Conservation (phyloP, 208 protist species). For the Trypanosoma rangeli region DNA sequence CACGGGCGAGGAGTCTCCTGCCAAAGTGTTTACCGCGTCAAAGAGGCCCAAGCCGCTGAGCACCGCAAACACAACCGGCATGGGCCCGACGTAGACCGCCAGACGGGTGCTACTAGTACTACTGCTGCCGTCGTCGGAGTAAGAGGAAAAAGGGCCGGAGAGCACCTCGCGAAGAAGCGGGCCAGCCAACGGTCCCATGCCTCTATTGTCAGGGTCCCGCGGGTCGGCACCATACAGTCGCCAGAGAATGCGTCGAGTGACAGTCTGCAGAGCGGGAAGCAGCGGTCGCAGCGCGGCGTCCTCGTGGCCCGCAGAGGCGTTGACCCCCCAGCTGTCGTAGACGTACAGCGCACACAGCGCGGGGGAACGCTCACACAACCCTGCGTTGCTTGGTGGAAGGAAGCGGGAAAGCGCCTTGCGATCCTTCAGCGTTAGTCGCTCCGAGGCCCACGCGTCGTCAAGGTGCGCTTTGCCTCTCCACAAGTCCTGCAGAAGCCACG, state of each 20-base stretch:
- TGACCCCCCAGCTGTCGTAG: constrained; percentile 21
- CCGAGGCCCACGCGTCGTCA: constrained; percentile 20
- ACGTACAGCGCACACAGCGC: constrained; percentile 24
- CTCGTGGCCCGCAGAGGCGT: constrained; percentile 9
- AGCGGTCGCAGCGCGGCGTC: constrained; percentile 17
- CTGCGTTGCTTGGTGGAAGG: constrained; percentile 5
- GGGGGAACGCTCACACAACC: constrained; percentile 6
- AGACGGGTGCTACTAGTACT: not conserved
- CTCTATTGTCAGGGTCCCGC: not conserved
- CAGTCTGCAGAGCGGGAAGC: not conserved
- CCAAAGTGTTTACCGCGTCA: constrained; percentile 10
- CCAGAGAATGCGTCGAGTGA: constrained; percentile 18
- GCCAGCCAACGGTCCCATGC: constrained; percentile 21
- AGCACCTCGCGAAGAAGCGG: constrained; percentile 20
- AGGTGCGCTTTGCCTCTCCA: constrained; percentile 16
- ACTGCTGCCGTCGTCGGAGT: not conserved
- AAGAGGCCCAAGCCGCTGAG: constrained; percentile 17
- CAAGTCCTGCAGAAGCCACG: constrained; percentile 9
- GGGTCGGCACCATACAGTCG: constrained; percentile 19
- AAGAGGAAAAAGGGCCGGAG: not conserved
- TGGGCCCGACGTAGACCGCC: constrained; percentile 12
- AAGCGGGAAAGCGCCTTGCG: constrained; percentile 12
- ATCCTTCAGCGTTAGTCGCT: constrained; percentile 6
- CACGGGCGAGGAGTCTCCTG: not conserved
- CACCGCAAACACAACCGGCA: constrained; percentile 15